These are phyloP conservation scores for Croton setiger DNA, from an alignment of 441 rosid genomes.

Conservation along the genomic window DNA sequence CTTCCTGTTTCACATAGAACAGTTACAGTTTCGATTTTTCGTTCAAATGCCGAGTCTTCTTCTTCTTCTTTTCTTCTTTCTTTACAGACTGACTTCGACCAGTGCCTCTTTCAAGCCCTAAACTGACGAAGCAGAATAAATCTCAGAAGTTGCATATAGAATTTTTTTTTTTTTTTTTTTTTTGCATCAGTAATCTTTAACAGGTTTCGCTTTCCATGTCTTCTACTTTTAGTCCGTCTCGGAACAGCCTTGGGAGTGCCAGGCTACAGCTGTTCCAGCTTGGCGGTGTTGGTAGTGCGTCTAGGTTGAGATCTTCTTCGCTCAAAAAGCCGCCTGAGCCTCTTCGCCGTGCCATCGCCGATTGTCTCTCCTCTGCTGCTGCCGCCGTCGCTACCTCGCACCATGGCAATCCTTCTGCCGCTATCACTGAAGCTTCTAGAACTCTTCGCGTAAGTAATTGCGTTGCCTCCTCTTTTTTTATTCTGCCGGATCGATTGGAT, in stretches of 20 bases:
- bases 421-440: slow-evolving; percentile 75
- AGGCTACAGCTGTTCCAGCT: slow-evolving; percentile 47
- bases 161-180: background rate
- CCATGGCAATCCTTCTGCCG: slow-evolving; percentile 56
- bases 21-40: slow-evolving; percentile 5
- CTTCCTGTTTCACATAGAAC: slow-evolving; percentile 5
- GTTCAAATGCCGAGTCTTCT: slow-evolving; percentile 5
- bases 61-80: slow-evolving; percentile 1
- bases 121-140: background rate
- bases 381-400: slow-evolving; percentile 44
- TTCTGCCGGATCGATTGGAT: slow-evolving; percentile 24
- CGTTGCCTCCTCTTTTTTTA: background rate
- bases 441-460: slow-evolving; percentile 72
- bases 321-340: slow-evolving; percentile 95
- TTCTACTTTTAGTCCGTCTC: slow-evolving; percentile 55
- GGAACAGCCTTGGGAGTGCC: slow-evolving; percentile 56
- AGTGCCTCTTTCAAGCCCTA: background rate
- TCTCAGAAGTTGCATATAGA: background rate
- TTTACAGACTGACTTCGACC: background rate
- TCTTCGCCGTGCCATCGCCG: slow-evolving; percentile 85
- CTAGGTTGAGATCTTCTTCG: slow-evolving; percentile 83
- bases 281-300: slow-evolving; percentile 32
- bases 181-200: background rate
- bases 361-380: slow-evolving; percentile 75
- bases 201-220: slow-evolving; percentile 29